These are phyloP conservation scores for Sclerotinia subarctica DNA, from an alignment of 2,329 filamentous ascomycete species.

Conservation along the genomic window DNA sequence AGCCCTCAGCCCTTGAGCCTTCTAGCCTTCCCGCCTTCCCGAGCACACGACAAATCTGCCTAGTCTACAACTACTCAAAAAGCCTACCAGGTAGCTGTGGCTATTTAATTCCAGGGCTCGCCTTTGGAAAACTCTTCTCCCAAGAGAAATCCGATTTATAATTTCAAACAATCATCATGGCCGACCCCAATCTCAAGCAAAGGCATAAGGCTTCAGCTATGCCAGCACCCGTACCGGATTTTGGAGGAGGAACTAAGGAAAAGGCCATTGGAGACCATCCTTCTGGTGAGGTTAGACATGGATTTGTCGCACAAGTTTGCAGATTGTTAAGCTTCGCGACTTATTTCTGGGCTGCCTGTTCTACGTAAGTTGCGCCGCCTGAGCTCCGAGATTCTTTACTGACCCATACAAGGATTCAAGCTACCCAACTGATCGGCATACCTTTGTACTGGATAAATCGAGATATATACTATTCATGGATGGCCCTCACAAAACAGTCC, in stretches of 20 bases:
- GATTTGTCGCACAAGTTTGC: constrained; percentile 32
- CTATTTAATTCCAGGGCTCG: neutral
- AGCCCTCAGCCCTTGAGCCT: neutral
- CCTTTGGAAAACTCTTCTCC: neutral
- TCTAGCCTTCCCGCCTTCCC: constrained; percentile 11
- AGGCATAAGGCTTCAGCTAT: constrained; percentile 26
- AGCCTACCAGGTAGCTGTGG: neutral
- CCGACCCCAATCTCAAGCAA: constrained; percentile 31
- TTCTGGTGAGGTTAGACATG: constrained; percentile 38
- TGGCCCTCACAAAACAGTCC: constrained; percentile 80
- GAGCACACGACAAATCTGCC: constrained; percentile 16
- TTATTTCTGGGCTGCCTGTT: constrained; percentile 35
- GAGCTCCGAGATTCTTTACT: constrained; percentile 21
- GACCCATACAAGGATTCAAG: constrained; percentile 52
- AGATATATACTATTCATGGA: constrained; percentile 79
- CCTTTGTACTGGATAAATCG: constrained; percentile 74
- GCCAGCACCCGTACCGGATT: constrained; percentile 19
- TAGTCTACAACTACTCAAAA: neutral
- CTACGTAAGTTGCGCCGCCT: constrained; percentile 32
- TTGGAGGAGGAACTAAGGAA: constrained; percentile 23
- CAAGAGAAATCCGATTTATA: neutral
- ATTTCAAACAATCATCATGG: constrained; percentile 27
- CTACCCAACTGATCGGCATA: constrained; percentile 71
- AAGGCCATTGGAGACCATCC: constrained; percentile 35
- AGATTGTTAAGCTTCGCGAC: constrained; percentile 32